These are phyloP conservation scores for Rhizopus sp. DNA, from an alignment of 371 early-diverging fungal species.

Conservation along the genomic window DNA sequence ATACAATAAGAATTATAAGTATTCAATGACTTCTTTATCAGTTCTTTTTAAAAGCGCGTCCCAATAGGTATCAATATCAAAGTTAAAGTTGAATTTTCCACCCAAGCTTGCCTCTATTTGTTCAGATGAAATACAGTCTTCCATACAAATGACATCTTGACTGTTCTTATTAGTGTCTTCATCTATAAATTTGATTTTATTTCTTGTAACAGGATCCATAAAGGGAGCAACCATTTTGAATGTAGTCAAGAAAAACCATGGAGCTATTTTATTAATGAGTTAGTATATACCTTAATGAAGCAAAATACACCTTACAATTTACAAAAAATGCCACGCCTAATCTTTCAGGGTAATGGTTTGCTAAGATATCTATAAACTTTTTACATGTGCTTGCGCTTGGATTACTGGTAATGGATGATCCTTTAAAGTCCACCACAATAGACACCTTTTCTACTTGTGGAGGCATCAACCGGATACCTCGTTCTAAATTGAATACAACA, in stretches of 20 bases:
- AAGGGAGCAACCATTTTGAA: slow-evolving; percentile 80
- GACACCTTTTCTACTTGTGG: slow-evolving; percentile 58
- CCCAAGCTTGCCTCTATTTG: slow-evolving; percentile 56
- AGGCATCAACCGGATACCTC: slow-evolving; percentile 72
- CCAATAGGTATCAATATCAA: slow-evolving; percentile 60
- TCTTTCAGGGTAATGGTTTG: slow-evolving; percentile 83
- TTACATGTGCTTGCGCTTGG: slow-evolving; percentile 67
- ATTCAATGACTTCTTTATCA: background rate
- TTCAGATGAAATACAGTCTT: slow-evolving; percentile 49
- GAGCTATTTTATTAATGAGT: slow-evolving; percentile 45
- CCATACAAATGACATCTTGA: slow-evolving; percentile 34
- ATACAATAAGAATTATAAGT: too few relatives aligned
- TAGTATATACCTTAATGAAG: background rate
- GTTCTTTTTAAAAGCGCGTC: slow-evolving; percentile 26
- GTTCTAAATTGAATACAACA: slow-evolving; percentile 76
- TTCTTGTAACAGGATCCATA: slow-evolving; percentile 83
- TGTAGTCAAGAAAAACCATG: slow-evolving; percentile 78
- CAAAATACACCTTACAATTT: slow-evolving; percentile 41
- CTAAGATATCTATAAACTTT: slow-evolving; percentile 69
- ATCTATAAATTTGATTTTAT: slow-evolving; percentile 79
- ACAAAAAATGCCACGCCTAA: slow-evolving; percentile 60
- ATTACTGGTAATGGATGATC: slow-evolving; percentile 58
- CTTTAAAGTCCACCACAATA: slow-evolving; percentile 76
- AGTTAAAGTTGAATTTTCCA: slow-evolving; percentile 54
- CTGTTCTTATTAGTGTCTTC: slow-evolving; percentile 39